A percentile compares a stretch with the other conserved stretches of the same genome.
Evolutionary conservation across 1,284 basidiomycete species (phyloP).

Genomic region (Coriolopsis trogii): DNA sequence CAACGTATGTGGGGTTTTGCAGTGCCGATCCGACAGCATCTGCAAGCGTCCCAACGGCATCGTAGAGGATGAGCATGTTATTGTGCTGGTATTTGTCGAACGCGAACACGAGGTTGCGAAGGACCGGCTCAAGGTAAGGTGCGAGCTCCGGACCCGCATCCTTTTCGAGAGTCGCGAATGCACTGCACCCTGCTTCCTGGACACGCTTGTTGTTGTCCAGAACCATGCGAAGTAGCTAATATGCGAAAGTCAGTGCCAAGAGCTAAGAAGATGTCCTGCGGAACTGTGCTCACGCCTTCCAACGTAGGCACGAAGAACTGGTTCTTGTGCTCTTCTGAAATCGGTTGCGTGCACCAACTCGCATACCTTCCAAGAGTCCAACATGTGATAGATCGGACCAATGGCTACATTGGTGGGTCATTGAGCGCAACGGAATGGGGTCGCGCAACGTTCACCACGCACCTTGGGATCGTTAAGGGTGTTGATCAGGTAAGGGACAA

Average conservation of each 20-base stretch:
- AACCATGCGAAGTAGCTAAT: constrained; percentile 93
- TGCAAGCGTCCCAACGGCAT: constrained; percentile 96
- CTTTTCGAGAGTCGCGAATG: constrained; percentile 98
- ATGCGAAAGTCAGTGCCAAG: constrained; percentile 10
- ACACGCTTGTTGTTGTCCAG: constrained; percentile 99
- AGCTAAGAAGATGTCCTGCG: constrained; percentile 11
- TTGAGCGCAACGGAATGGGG: neutral
- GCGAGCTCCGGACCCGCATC: constrained; percentile 91
- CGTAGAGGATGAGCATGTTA: constrained; percentile 98
- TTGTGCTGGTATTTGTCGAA: constrained; percentile 99
- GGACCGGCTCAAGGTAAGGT: constrained; percentile 93
- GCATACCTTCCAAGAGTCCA: constrained; percentile 99
- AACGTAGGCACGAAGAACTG: constrained; percentile 95
- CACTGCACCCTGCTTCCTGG: constrained; percentile 98
- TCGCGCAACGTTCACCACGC: constrained; percentile 16
- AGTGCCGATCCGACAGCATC: constrained; percentile 93
- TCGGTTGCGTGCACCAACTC: constrained; percentile 89
- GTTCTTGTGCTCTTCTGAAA: constrained; percentile 84
- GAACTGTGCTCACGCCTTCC: constrained; percentile 82
- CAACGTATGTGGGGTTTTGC: constrained; percentile 85
- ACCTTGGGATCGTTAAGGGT: constrained; percentile 93
- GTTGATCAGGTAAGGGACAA: constrained; percentile 92
- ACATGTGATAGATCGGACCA: constrained; percentile 98
- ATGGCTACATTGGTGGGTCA: constrained; percentile 57
- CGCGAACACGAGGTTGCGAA: constrained; percentile 93